Evolutionary conservation across 768 basidiomycete species (phyloP), one percentile per base, ranked within the genome.

Genomic region (Lactarius deliciosus): DNA sequence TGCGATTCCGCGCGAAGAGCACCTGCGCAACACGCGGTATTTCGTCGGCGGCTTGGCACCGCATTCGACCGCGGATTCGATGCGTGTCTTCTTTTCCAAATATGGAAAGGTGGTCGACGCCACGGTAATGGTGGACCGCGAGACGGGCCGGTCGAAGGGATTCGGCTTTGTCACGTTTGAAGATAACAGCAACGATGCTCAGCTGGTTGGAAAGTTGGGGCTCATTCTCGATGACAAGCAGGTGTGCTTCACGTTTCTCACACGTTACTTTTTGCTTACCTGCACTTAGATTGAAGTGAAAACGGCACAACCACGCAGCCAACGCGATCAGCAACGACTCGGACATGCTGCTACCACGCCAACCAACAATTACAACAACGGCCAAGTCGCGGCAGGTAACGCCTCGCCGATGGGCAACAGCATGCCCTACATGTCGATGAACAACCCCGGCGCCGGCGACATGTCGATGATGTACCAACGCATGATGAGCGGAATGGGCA

Each of bases 131-230:
- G 83, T 97, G 71, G 97, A 99, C 78, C 89, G 94, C 54, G 95
- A 98, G 77, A 95, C 94, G 4, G 91, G 92, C 30, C 80, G 94
- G 58, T 95, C 92, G 78, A 97, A 98, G 76, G 97, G 97, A 15
- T 99, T 99, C 70, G 97, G 96, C 0, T 99, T 99, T 74, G 93
- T 98, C 13, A 96, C 94, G 0, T 96, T 98, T 73, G 91, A 95
- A 74, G 90, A 93, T 68, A 90, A 89, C n/a, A 87, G 90, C 70
- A 92, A 96, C 25, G 90, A 94, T 67, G 89, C 89, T 43, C 91
- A 95, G 75, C 86, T 99, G 58, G 91, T 91, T 60, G 92, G 92
- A 7, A 92, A 93, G 72, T 81, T 98, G 28, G 90, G 94, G 72
- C 92, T 98, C n/a, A 34, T 71, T 18, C 59, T 71, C 65, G 96